Evolutionary conservation across 2,329 filamentous ascomycete genomes (phyloP).

Genomic region (Cryoendolithus antarcticus): DNA sequence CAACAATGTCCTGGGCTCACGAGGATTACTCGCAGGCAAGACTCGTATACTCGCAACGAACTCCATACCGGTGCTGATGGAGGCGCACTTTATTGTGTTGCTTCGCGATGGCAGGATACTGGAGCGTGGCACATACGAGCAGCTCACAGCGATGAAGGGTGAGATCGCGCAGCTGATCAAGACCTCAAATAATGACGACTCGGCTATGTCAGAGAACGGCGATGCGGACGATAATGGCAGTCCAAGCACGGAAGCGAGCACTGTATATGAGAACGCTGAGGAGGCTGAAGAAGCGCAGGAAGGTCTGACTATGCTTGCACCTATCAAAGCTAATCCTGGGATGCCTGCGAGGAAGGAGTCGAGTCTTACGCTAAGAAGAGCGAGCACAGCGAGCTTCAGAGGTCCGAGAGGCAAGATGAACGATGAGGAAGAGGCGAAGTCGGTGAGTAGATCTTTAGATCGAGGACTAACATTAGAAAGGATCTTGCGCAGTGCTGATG

Average conservation of each 20-base stretch:
- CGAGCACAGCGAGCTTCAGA: slow-evolving; percentile 81
- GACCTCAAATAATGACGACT: slow-evolving; percentile 49
- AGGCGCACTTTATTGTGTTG: slow-evolving; percentile 79
- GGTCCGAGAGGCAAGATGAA: slow-evolving; percentile 71
- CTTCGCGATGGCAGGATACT: slow-evolving; percentile 71
- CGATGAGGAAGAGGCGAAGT: slow-evolving; percentile 60
- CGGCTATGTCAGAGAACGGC: neutral
- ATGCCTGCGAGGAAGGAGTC: slow-evolving; percentile 54
- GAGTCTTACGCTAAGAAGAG: slow-evolving; percentile 69
- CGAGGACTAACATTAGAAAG: too few species aligned
- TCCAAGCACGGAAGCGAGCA: slow-evolving; percentile 43
- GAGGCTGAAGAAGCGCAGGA: slow-evolving; percentile 55
- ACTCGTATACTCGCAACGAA: slow-evolving; percentile 92
- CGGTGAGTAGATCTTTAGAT: neutral
- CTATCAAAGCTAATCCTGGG: slow-evolving; percentile 46
- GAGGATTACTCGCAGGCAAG: slow-evolving; percentile 71
- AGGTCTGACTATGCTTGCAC: slow-evolving; percentile 59
- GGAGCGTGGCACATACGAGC: slow-evolving; percentile 81
- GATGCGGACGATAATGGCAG: slow-evolving; percentile 21
- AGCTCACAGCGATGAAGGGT: slow-evolving; percentile 88
- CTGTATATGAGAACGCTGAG: slow-evolving; percentile 39
- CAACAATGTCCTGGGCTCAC: slow-evolving; percentile 78
- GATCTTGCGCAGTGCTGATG: too few species aligned
- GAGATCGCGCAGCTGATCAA: slow-evolving; percentile 69
- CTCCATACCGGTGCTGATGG: slow-evolving; percentile 77